Conservation (phyloP, 495 filamentous ascomycete genomes). For the Thermothielavioides terrestris region DNA sequence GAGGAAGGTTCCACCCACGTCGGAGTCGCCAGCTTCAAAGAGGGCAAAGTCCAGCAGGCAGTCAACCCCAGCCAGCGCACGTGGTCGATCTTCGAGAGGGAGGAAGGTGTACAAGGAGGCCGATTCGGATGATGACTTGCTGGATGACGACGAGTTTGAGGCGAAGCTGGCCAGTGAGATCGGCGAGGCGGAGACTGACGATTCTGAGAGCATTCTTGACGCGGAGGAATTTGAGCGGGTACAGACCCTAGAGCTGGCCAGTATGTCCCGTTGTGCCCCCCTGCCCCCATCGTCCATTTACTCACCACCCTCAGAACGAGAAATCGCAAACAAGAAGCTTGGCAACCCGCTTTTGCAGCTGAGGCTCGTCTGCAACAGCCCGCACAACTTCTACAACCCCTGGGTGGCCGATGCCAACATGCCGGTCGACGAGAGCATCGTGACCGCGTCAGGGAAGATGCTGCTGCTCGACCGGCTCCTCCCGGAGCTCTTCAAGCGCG, state of each 20-base stretch:
- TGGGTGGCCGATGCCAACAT: slow-evolving; percentile 50
- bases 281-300: not conserved
- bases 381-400: slow-evolving; percentile 95
- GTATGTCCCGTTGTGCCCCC: slow-evolving; percentile 34
- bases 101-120: slow-evolving; percentile 41
- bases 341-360: slow-evolving; percentile 93
- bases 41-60: slow-evolving; percentile 62
- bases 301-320: slow-evolving; percentile 47
- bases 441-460: slow-evolving; percentile 91
- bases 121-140: slow-evolving; percentile 58
- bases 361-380: slow-evolving; percentile 82
- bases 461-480: slow-evolving; percentile 82
- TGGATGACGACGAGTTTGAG: slow-evolving; percentile 70
- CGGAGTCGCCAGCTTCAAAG: slow-evolving; percentile 41
- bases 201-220: slow-evolving; percentile 29
- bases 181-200: slow-evolving; percentile 40
- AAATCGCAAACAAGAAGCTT: slow-evolving; percentile 85
- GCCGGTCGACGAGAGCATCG: slow-evolving; percentile 63
- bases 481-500: slow-evolving; percentile 60
- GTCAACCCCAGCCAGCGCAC: slow-evolving; percentile 56
- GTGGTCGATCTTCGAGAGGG: slow-evolving; percentile 32
- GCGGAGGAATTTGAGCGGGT: slow-evolving; percentile 59
- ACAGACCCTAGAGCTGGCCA: slow-evolving; percentile 70
- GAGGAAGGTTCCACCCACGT: slow-evolving; percentile 33
- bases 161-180: slow-evolving; percentile 54